Evolutionary conservation across 495 filamentous ascomycete species (phyloP), one percentile per base, ranked within the genome.

Genomic region (Podospora didyma): DNA sequence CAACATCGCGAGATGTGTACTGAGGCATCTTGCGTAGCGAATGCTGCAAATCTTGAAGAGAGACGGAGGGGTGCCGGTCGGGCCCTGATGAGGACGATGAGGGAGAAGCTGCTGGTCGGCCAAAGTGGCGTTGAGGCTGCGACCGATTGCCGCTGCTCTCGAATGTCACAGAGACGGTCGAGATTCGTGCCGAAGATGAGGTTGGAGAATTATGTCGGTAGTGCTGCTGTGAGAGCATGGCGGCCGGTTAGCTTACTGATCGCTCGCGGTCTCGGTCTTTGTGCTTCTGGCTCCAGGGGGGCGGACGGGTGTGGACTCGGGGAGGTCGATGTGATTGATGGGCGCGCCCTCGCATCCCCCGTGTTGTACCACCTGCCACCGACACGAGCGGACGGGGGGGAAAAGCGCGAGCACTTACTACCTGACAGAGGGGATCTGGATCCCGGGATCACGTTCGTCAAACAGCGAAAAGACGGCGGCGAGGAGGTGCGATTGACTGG

Each of bases 1-100:
- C 76, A 57, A 77, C 75, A 60, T 82, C 80, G 61, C 80, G 79
- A 39, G 80, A 80, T 34, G 75, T 77, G 66, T 79, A 83, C 51
- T 74, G 69, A 70, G 78, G 80, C 81, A 82, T 82, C 21, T 62
- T 73, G 66, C 59, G 41, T 59, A 54, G 41, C 22, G 39, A 50
- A n/a, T 35, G 7, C 23, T 59, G 35, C 19, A 26, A 16, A 12
- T 51, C 34, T 7, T 4, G 10, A 23, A n/a, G 31, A 3, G 19
- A 16, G 35, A 19, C n/a, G 16, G 3, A 6, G n/a, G 37, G 17
- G 17, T 51, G 47, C 26, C 34, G 51, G 10, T 14, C 17, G 21
- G 19, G 22, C n/a, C 51, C 26, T 21, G 35, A 39, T 42, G 57
- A 44, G n/a, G 62, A 56, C 52, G 54, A 58, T 55, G 57, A 57